These are phyloP conservation scores for Citrus inodora DNA, from an alignment of 345 rosid species.

Conservation along the genomic window DNA sequence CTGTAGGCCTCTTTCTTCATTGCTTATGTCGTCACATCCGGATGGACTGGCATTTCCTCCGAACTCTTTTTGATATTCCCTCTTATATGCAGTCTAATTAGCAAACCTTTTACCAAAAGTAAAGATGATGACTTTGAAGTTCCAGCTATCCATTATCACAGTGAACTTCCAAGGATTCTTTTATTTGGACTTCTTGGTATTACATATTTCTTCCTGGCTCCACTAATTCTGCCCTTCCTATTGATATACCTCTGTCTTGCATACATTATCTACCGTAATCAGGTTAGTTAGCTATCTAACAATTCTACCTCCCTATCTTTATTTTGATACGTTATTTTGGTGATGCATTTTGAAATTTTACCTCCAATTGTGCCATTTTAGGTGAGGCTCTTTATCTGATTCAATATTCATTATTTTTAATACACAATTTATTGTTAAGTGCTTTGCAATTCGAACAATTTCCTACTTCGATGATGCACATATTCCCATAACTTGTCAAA, in stretches of 20 bases:
- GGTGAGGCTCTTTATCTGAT: not conserved
- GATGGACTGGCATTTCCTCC: conserved; percentile 86
- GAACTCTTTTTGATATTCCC: conserved; percentile 89
- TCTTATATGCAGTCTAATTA: conserved; percentile 47
- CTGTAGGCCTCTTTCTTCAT: conserved; percentile 88
- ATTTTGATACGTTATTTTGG: not conserved
- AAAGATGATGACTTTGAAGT: conserved; percentile 55
- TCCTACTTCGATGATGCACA: not conserved
- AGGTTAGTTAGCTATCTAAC: conserved; percentile 43
- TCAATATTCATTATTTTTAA: not conserved
- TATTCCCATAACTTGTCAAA: not conserved
- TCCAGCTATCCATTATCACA: conserved; percentile 77
- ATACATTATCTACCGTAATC: conserved; percentile 76
- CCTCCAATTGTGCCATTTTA: not conserved
- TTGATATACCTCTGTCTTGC: conserved; percentile 79
- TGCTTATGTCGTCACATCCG: conserved; percentile 93
- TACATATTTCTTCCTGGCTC: conserved; percentile 91
- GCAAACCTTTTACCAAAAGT: conserved; percentile 45
- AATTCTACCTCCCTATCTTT: not conserved
- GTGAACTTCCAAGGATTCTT: conserved; percentile 78
- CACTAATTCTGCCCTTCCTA: conserved; percentile 89
- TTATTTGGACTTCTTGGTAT: conserved; percentile 91
- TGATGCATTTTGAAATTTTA: not conserved
- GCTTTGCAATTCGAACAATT: conserved; percentile 1
- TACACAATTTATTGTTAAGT: not conserved